These are phyloP conservation scores for Herpetospermum pedunculosum DNA, from an alignment of 306 rosid species.

Conservation along the genomic window DNA sequence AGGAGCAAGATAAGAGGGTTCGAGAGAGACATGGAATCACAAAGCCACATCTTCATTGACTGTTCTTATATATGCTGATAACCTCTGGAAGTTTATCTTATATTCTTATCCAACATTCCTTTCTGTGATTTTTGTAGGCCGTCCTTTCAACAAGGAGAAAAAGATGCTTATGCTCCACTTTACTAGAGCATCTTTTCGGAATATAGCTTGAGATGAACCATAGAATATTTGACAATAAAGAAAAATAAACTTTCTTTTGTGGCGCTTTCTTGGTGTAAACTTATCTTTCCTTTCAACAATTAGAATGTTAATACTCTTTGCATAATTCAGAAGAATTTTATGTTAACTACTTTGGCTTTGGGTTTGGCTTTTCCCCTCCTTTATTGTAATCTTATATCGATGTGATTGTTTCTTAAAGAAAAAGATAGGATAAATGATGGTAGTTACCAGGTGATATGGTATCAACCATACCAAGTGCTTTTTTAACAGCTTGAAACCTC, in stretches of 20 bases:
- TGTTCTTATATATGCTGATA: background rate
- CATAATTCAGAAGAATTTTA: background rate
- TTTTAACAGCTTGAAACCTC: background rate
- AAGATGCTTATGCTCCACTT: background rate
- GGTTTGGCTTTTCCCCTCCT: background rate
- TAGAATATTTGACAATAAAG: background rate
- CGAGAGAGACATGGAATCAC: background rate
- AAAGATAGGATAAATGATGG: background rate
- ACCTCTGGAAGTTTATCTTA: background rate
- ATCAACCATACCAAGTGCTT: background rate
- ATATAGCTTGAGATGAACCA: background rate
- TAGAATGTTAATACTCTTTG: background rate
- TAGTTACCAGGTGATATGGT: background rate
- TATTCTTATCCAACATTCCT: background rate
- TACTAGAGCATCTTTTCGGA: background rate
- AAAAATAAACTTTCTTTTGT: background rate
- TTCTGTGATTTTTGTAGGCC: background rate
- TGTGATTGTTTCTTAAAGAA: background rate
- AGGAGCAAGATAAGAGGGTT: background rate
- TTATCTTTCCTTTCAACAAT: background rate
- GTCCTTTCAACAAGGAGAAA: background rate
- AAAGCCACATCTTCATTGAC: background rate
- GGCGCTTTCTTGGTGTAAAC: background rate
- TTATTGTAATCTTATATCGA: background rate
- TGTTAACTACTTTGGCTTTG: background rate